These are phyloP conservation scores for Sporobolomyces phaffii DNA, from an alignment of 768 basidiomycete species.

Conservation along the genomic window DNA sequence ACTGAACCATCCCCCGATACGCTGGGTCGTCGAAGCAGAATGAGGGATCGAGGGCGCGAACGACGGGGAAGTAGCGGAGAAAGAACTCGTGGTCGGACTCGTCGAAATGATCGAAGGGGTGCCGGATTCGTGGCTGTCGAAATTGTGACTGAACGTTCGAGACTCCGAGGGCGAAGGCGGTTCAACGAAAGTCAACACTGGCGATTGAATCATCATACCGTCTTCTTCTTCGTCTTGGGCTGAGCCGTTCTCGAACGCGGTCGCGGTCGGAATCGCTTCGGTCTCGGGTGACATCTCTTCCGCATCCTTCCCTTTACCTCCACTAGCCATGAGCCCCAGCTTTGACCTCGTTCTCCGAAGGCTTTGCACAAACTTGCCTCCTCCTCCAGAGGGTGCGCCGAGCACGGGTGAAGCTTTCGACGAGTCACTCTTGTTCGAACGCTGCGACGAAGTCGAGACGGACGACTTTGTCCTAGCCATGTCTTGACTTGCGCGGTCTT, in stretches of 20 bases:
- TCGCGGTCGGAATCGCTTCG: too few species aligned
- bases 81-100: not conserved
- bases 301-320: conserved; percentile 4
- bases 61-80: not conserved
- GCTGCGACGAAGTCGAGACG: not conserved
- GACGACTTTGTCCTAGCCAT: conserved; percentile 2
- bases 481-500: conserved; percentile 6
- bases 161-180: conserved; percentile 6
- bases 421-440: too few species aligned
- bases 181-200: conserved; percentile 6
- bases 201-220: not conserved
- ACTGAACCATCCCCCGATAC: conserved; percentile 38
- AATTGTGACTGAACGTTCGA: not conserved
- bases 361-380: conserved; percentile 18
- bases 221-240: not conserved
- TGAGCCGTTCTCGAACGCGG: not conserved
- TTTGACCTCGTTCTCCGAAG: conserved; percentile 23
- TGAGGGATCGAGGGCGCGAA: not conserved
- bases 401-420: too few species aligned
- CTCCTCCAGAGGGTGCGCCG: too few species aligned
- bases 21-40: not conserved
- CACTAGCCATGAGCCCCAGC: conserved; percentile 13
- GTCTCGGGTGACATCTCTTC: not conserved
- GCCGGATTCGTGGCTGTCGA: not conserved
- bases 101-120: not conserved